A percentile compares a stretch with the other conserved stretches of the same genome.
Evolutionary conservation across 1,139 yeast genomes (phyloP).

Genomic region (Kluyveromyces sp.): DNA sequence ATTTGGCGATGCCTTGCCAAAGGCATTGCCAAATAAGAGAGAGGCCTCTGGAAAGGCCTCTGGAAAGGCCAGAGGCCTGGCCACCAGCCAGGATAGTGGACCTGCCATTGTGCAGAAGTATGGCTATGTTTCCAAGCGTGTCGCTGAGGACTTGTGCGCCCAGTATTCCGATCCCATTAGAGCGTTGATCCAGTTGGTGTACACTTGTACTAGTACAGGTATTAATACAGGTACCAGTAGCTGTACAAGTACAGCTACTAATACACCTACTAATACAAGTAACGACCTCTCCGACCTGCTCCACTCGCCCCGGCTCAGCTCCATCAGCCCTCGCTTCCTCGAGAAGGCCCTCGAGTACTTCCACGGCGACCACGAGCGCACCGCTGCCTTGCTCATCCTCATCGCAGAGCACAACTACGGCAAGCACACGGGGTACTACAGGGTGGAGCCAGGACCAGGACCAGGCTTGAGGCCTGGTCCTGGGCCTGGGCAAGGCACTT

Average conservation of each 20-base stretch:
- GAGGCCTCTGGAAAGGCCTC: too few relatives aligned
- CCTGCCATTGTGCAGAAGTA: slow-evolving; percentile 13
- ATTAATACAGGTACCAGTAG: too few relatives aligned
- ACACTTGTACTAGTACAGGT: too few relatives aligned
- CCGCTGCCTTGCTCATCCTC: slow-evolving; percentile 28
- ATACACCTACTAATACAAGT: too few relatives aligned
- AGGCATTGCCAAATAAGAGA: background rate
- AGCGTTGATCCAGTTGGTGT: slow-evolving; percentile 18
- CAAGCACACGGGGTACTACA: slow-evolving; percentile 10
- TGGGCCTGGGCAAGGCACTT: too few relatives aligned
- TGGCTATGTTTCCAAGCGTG: slow-evolving; percentile 13
- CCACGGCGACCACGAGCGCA: slow-evolving; percentile 35
- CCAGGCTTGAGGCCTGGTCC: too few relatives aligned
- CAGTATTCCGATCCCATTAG: slow-evolving; percentile 11
- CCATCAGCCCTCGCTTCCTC: slow-evolving; percentile 30
- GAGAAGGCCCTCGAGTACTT: slow-evolving; percentile 35
- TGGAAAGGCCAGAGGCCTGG: too few relatives aligned
- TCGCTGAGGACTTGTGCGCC: slow-evolving; percentile 17
- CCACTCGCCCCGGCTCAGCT: slow-evolving; percentile 6
- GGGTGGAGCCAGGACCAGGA: background rate
- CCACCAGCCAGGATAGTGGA: slow-evolving; percentile 1
- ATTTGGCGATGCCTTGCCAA: background rate
- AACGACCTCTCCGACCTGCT: too few relatives aligned
- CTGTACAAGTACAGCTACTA: too few relatives aligned
- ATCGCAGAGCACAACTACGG: slow-evolving; percentile 28